A percentile compares a stretch with the other conserved stretches of the same genome.
Conservation (phyloP, 2,329 filamentous ascomycete species). For the Daldinia eschscholtzii region DNA sequence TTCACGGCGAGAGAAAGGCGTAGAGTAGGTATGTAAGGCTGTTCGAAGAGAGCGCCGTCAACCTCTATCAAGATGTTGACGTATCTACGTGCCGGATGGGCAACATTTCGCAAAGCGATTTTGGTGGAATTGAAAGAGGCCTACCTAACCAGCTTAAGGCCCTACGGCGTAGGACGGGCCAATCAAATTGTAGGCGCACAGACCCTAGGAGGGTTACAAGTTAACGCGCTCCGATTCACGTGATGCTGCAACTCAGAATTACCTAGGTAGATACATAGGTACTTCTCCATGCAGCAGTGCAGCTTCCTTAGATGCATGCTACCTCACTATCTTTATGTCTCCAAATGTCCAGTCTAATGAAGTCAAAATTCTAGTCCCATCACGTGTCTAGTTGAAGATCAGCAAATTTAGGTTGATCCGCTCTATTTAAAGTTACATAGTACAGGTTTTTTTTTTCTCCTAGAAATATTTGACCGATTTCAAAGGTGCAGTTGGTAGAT, state of each 20-base stretch:
- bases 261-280: not conserved
- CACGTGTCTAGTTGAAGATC: not conserved
- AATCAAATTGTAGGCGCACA: constrained; percentile 13
- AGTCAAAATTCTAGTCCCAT: not conserved
- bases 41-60: constrained; percentile 27
- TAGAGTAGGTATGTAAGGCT: constrained; percentile 1
- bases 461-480: not conserved
- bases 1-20: constrained; percentile 10
- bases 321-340: not conserved
- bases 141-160: constrained; percentile 5
- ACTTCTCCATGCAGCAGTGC: not conserved
- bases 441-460: not conserved
- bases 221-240: constrained; percentile 35
- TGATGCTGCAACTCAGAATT: constrained; percentile 1
- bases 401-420: not conserved
- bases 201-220: not conserved
- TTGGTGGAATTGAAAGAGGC: constrained; percentile 37
- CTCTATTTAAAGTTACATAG: not conserved
- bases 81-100: constrained; percentile 13
- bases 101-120: constrained; percentile 33
- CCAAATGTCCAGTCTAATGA: not conserved
- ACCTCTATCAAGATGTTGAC: constrained; percentile 32
- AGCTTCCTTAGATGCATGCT: too few relatives aligned
- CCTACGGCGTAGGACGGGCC: constrained; percentile 7
- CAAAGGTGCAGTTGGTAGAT: not conserved